Evolutionary conservation across 2,329 filamentous ascomycete genomes (phyloP).

Genomic region (Beauveria australis): DNA sequence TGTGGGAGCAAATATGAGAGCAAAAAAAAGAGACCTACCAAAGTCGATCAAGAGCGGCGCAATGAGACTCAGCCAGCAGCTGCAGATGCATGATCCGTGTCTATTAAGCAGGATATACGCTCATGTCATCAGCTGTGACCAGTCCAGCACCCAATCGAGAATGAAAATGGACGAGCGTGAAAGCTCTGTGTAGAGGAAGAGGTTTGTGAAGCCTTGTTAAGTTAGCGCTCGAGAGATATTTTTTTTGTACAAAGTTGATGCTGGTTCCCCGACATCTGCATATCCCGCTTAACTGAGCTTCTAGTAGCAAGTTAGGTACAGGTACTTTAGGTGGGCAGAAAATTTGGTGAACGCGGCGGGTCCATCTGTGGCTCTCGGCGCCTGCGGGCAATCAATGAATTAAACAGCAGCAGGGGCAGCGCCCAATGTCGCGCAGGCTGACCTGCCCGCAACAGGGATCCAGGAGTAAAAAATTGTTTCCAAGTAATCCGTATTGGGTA

Average conservation of each 20-base stretch:
- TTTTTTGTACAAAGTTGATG: background rate
- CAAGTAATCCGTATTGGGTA: background rate
- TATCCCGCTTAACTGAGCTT: conserved; percentile 4
- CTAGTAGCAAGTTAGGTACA: background rate
- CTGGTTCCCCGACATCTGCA: conserved; percentile 5
- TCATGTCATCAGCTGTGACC: background rate
- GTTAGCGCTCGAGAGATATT: background rate
- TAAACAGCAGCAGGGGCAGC: background rate
- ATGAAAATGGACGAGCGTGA: background rate
- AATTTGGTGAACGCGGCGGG: background rate
- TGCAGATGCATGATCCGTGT: background rate
- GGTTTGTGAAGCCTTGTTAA: background rate
- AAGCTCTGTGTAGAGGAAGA: background rate
- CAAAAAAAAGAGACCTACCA: conserved; percentile 5
- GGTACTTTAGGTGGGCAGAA: background rate
- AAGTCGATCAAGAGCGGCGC: background rate
- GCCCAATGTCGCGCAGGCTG: conserved; percentile 6
- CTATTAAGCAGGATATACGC: background rate
- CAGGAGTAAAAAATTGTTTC: background rate
- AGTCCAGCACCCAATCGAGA: background rate
- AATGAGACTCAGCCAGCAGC: background rate
- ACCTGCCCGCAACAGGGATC: background rate
- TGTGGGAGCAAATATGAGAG: conserved; percentile 7
- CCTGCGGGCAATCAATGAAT: background rate
- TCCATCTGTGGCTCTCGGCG: background rate